Conservation (phyloP, 2,329 filamentous ascomycete species). For the Colletotrichum theobromicola region DNA sequence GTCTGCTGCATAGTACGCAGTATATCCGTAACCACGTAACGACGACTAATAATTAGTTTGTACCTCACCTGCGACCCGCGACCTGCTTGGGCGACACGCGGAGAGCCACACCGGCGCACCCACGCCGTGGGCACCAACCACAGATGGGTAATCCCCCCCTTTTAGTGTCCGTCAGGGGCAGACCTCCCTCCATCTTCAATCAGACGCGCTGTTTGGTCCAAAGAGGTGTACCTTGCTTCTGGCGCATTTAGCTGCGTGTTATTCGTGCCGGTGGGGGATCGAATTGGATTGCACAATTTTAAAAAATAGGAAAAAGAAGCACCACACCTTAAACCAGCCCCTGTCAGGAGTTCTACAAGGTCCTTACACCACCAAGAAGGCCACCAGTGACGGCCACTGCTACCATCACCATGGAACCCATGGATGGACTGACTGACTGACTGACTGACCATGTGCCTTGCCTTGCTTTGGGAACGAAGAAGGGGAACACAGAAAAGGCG, state of each 20-base stretch:
- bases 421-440: background rate
- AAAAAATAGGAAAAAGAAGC: conserved; percentile 9
- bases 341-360: conserved; percentile 14
- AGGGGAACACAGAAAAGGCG: background rate
- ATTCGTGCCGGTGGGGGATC: conserved; percentile 3
- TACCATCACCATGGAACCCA: background rate
- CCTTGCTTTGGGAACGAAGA: background rate
- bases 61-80: background rate
- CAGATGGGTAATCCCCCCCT: background rate
- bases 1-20: background rate
- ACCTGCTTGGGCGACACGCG: background rate
- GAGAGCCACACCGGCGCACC: background rate
- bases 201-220: conserved; percentile 10
- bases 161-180: conserved; percentile 4
- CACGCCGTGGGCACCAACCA: background rate
- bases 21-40: conserved; percentile 4
- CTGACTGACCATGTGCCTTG: background rate
- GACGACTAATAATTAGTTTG: background rate
- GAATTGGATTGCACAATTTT: conserved; percentile 19
- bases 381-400: background rate
- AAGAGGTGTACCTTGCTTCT: conserved; percentile 11
- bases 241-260: background rate
- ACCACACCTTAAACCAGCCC: background rate
- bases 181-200: conserved; percentile 9
- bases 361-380: background rate